Conservation (phyloP, 1,139 yeast species). For the Yamadazyma trypodendri region DNA sequence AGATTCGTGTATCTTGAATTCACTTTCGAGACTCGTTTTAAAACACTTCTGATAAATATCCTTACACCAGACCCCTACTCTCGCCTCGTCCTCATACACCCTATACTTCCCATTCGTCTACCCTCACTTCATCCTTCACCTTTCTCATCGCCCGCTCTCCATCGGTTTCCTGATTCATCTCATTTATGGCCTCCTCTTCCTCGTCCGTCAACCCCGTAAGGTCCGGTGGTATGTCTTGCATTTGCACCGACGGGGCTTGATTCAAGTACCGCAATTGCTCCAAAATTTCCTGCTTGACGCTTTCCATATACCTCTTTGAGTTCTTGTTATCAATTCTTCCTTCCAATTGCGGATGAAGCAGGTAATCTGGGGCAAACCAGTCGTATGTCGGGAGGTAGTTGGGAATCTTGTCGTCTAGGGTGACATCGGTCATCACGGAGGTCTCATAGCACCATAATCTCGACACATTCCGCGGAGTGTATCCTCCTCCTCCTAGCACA, state of each 20-base stretch:
- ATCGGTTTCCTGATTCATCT: conserved; percentile 52
- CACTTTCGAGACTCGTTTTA: too few species aligned
- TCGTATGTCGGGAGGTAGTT: conserved; percentile 76
- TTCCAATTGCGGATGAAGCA: conserved; percentile 85
- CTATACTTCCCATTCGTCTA: background rate
- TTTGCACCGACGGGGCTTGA: conserved; percentile 93
- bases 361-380: conserved; percentile 91
- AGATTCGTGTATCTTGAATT: too few species aligned
- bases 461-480: conserved; percentile 93
- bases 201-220: conserved; percentile 63
- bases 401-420: conserved; percentile 75
- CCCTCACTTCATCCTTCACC: conserved; percentile 30
- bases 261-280: conserved; percentile 81
- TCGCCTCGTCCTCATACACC: too few species aligned
- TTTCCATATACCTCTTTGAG: conserved; percentile 78
- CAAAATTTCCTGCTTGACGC: conserved; percentile 69
- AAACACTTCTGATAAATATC: too few species aligned
- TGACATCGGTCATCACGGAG: conserved; percentile 76
- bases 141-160: conserved; percentile 21
- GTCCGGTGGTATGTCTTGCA: conserved; percentile 89
- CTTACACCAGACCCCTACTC: too few species aligned
- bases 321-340: conserved; percentile 89
- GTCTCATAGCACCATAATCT: conserved; percentile 96
- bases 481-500: conserved; percentile 97
- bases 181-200: conserved; percentile 54